A percentile compares a stretch with the other conserved stretches of the same genome.
Conservation (phyloP, 164 flowering plant genomes). For the Chloranthus sessilifolius region DNA sequence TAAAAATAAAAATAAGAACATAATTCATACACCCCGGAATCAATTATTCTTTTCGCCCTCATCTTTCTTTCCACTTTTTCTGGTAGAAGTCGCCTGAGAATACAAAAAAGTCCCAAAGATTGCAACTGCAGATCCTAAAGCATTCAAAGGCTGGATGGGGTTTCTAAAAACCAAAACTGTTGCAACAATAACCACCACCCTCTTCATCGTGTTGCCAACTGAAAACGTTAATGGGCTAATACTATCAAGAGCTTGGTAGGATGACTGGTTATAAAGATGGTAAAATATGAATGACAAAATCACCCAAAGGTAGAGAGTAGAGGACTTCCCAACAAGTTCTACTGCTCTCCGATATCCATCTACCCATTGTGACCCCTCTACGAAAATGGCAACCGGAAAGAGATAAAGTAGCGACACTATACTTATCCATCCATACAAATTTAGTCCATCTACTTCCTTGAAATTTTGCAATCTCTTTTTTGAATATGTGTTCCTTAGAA, state of each 20-base stretch:
- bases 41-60: slow-evolving; percentile 43
- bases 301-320: slow-evolving; percentile 76
- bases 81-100: slow-evolving; percentile 78
- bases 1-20: too few relatives aligned
- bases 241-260: slow-evolving; percentile 80
- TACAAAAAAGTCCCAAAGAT: slow-evolving; percentile 81
- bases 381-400: slow-evolving; percentile 71
- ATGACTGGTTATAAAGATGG: slow-evolving; percentile 84
- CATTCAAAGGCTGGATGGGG: slow-evolving; percentile 80
- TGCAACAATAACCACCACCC: slow-evolving; percentile 79
- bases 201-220: slow-evolving; percentile 88
- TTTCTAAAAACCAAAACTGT: slow-evolving; percentile 69
- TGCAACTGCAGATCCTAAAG: slow-evolving; percentile 77
- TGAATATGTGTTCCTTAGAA: slow-evolving; percentile 79
- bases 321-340: slow-evolving; percentile 39
- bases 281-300: slow-evolving; percentile 72
- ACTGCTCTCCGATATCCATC: slow-evolving; percentile 67
- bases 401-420: slow-evolving; percentile 64
- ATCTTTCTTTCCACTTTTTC: too few relatives aligned
- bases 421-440: slow-evolving; percentile 81
- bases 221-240: slow-evolving; percentile 81
- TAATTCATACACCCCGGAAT: too few relatives aligned
- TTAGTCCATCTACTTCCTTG: slow-evolving; percentile 78
- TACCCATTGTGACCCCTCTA: slow-evolving; percentile 88
- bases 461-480: slow-evolving; percentile 67